phyloP scores from a whole-genome alignment of 2,329 filamentous ascomycete genomes.

The Ophiostoma tasmaniense region DNA sequence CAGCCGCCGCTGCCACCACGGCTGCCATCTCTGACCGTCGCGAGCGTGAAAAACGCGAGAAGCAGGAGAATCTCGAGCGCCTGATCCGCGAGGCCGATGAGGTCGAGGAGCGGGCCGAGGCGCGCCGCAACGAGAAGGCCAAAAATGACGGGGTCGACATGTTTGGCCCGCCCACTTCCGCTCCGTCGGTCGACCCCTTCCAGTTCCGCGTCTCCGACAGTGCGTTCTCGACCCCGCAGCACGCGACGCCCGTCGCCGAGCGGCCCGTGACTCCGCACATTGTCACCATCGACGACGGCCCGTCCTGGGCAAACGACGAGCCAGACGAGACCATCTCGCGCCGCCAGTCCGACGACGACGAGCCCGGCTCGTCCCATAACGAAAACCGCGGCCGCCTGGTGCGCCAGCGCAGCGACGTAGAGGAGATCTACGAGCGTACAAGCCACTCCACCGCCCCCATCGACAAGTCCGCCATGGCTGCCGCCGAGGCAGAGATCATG shows the following conservation, averaged over 20 bases:
- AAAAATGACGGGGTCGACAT: not conserved
- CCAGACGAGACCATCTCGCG: conserved; percentile 33
- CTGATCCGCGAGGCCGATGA: conserved; percentile 4
- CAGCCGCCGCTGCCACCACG: not conserved
- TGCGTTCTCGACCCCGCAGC: conserved; percentile 40
- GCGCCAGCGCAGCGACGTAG: conserved; percentile 40
- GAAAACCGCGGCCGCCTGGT: conserved; percentile 35
- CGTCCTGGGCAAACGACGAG: conserved; percentile 23
- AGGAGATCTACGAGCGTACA: conserved; percentile 37
- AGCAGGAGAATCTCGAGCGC: conserved; percentile 9
- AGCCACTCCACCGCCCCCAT: conserved; percentile 42
- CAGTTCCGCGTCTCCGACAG: conserved; percentile 48
- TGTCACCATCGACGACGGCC: conserved; percentile 20
- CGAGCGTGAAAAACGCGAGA: conserved; percentile 10
- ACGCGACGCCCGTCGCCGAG: conserved; percentile 24
- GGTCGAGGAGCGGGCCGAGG: conserved; percentile 22
- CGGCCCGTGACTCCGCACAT: conserved; percentile 34
- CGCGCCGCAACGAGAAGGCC: conserved; percentile 4
- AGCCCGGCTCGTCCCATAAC: not conserved
- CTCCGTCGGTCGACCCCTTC: conserved; percentile 43
- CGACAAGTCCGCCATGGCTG: conserved; percentile 36
- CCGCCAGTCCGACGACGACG: not conserved
- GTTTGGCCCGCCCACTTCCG: not conserved
- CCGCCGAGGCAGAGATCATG: conserved; percentile 37
- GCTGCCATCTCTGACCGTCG: conserved; percentile 6